These are phyloP conservation scores for Durio zibethinus DNA, from an alignment of 345 rosid species.

Conservation along the genomic window DNA sequence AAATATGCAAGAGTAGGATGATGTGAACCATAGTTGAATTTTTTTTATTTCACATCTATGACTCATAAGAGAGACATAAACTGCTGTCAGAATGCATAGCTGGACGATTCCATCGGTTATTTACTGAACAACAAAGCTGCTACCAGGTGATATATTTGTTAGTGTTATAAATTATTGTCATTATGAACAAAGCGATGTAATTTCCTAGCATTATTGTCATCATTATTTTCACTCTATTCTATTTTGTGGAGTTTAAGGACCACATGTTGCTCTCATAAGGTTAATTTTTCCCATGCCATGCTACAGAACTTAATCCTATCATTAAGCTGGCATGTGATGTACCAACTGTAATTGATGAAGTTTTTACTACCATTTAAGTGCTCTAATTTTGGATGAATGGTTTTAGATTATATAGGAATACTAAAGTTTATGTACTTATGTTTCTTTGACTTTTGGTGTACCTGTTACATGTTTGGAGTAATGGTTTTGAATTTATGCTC, in stretches of 20 bases:
- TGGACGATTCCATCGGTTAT: neutral
- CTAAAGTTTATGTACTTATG: neutral
- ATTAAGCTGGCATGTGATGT: neutral
- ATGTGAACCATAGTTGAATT: neutral
- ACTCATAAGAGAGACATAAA: neutral
- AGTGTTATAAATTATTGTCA: neutral
- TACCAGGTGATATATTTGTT: neutral
- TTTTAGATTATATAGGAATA: neutral
- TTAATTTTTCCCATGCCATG: neutral
- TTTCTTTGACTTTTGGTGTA: neutral
- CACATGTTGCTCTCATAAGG: neutral
- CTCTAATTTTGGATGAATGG: neutral
- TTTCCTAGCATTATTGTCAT: neutral
- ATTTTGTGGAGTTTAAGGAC: neutral
- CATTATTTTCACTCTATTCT: neutral
- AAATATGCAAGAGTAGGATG: neutral
- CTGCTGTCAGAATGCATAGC: neutral
- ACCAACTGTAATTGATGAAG: neutral
- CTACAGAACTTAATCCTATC: neutral
- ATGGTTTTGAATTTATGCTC: neutral
- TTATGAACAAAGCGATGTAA: neutral
- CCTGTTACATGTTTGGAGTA: neutral
- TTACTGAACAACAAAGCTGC: neutral
- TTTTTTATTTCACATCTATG: neutral
- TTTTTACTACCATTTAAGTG: neutral